phyloP scores from a whole-genome alignment of 768 basidiomycete genomes.

The Hygrophorus russula region DNA sequence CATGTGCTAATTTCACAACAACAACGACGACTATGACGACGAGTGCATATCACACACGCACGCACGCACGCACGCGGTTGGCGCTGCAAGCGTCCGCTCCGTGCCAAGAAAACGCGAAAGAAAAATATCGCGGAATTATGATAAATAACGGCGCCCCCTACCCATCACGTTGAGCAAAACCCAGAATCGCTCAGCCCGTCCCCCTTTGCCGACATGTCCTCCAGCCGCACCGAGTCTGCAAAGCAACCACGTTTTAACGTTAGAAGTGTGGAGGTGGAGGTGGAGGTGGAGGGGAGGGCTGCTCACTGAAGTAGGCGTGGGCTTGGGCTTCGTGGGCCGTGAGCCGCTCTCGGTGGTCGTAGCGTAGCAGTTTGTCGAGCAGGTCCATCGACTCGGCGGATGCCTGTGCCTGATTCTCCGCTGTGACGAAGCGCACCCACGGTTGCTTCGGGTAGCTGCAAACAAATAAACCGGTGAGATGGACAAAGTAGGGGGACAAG shows the following conservation, averaged over 20 bases:
- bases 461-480: neutral
- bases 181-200: slow-evolving; percentile 26
- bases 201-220: slow-evolving; percentile 30
- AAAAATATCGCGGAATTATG: too few relatives aligned
- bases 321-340: slow-evolving; percentile 58
- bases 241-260: slow-evolving; percentile 6
- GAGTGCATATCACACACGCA: too few relatives aligned
- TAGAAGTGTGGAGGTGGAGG: slow-evolving; percentile 6
- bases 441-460: slow-evolving; percentile 47
- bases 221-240: slow-evolving; percentile 37
- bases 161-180: slow-evolving; percentile 4
- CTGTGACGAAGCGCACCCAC: slow-evolving; percentile 52
- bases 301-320: slow-evolving; percentile 54
- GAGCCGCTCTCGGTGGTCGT: slow-evolving; percentile 59
- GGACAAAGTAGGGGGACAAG: slow-evolving; percentile 1
- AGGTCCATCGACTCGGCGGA: slow-evolving; percentile 56
- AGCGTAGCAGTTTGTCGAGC: slow-evolving; percentile 53
- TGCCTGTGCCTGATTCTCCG: slow-evolving; percentile 46
- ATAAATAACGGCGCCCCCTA: neutral
- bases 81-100: too few relatives aligned
- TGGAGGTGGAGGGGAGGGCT: slow-evolving; percentile 8
- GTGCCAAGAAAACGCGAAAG: too few relatives aligned
- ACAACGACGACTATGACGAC: too few relatives aligned
- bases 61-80: too few relatives aligned
- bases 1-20: too few relatives aligned